These are phyloP conservation scores for Pythium apleroticum DNA, from an alignment of 352 stramenopile species.

Conservation along the genomic window DNA sequence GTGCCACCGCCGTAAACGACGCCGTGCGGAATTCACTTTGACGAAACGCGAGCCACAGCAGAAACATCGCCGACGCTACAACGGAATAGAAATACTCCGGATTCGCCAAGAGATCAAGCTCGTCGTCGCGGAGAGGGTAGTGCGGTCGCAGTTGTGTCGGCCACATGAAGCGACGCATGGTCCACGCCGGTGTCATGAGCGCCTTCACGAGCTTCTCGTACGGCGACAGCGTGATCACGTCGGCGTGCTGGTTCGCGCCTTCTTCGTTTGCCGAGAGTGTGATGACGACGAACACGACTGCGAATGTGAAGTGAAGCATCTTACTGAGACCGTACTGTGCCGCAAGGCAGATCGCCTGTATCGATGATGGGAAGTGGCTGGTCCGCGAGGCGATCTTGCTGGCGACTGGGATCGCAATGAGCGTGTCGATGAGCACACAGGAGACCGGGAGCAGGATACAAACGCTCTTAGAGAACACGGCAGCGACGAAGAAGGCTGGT, in stretches of 20 bases:
- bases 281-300: slow-evolving; percentile 33
- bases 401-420: slow-evolving; percentile 23
- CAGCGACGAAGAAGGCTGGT: slow-evolving; percentile 37
- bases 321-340: slow-evolving; percentile 31
- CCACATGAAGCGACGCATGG: slow-evolving; percentile 41
- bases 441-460: slow-evolving; percentile 41
- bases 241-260: slow-evolving; percentile 35
- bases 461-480: slow-evolving; percentile 59
- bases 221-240: slow-evolving; percentile 40
- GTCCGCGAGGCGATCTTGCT: slow-evolving; percentile 7
- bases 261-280: slow-evolving; percentile 51
- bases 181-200: slow-evolving; percentile 37
- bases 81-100: slow-evolving; percentile 40
- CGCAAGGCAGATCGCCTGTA: neutral
- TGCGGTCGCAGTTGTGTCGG: slow-evolving; percentile 50
- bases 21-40: slow-evolving; percentile 1
- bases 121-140: slow-evolving; percentile 45
- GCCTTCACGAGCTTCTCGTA: slow-evolving; percentile 50
- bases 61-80: slow-evolving; percentile 19
- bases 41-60: neutral
- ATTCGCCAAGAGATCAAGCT: slow-evolving; percentile 32
- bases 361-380: slow-evolving; percentile 3
- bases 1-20: slow-evolving; percentile 31
- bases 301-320: slow-evolving; percentile 21
- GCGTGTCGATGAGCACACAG: slow-evolving; percentile 39